Evolutionary conservation across 2,329 filamentous ascomycete species (phyloP).

Genomic region (Whalleya microplaca): DNA sequence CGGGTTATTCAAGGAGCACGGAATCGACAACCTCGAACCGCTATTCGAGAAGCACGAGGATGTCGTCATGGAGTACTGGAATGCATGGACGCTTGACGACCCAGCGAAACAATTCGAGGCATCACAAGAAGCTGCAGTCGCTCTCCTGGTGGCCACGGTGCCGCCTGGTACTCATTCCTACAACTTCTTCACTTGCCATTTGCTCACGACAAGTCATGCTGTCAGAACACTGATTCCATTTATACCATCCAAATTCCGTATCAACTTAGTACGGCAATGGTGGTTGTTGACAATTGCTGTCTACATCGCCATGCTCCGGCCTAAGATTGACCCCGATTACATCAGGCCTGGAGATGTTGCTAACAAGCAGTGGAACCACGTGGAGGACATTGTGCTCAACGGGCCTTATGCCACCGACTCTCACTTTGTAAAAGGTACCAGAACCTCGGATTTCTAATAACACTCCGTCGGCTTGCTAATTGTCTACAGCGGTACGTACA

Average conservation of each 20-base stretch:
- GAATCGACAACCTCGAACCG: slow-evolving; percentile 64
- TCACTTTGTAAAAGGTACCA: slow-evolving; percentile 86
- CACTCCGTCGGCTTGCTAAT: slow-evolving; percentile 17
- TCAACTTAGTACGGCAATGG: slow-evolving; percentile 80
- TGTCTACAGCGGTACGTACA: slow-evolving; percentile 63
- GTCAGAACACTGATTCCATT: slow-evolving; percentile 82
- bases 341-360: slow-evolving; percentile 64
- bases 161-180: slow-evolving; percentile 64
- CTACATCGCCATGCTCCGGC: slow-evolving; percentile 77
- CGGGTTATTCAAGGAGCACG: slow-evolving; percentile 61
- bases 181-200: slow-evolving; percentile 82
- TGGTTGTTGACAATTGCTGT: slow-evolving; percentile 81
- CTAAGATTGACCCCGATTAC: slow-evolving; percentile 68
- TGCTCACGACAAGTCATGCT: slow-evolving; percentile 85
- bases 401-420: slow-evolving; percentile 72
- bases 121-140: slow-evolving; percentile 65
- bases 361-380: slow-evolving; percentile 75
- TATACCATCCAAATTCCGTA: slow-evolving; percentile 73
- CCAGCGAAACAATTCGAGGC: slow-evolving; percentile 75
- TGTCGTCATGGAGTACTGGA: slow-evolving; percentile 85
- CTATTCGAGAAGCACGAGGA: slow-evolving; percentile 72
- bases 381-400: slow-evolving; percentile 71
- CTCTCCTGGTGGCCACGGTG: slow-evolving; percentile 65
- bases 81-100: slow-evolving; percentile 76
- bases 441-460: slow-evolving; percentile 24